Conservation (phyloP, 805 yeast species). For the Wickerhamiella occidentalis region DNA sequence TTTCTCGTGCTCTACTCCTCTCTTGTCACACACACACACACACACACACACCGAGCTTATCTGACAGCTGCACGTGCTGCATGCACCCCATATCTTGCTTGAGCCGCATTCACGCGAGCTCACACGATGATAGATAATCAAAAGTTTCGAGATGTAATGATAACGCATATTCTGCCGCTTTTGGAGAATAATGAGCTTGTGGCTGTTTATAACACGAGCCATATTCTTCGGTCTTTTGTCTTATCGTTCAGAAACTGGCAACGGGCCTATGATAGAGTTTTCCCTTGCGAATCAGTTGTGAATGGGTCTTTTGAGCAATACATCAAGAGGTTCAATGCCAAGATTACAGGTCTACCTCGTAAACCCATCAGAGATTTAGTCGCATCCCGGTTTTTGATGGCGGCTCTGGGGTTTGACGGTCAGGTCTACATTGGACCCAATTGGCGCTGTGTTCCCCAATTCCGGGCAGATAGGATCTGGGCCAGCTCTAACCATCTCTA, state of each 20-base stretch:
- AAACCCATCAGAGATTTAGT: neutral
- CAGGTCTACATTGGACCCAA: neutral
- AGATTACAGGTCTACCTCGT: neutral
- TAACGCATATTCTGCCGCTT: neutral
- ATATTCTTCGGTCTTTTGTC: neutral
- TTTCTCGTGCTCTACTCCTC: too few species aligned
- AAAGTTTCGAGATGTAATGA: neutral
- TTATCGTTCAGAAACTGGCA: constrained; percentile 1
- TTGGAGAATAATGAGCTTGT: neutral
- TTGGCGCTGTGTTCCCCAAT: neutral
- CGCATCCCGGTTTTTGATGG: constrained; percentile 8
- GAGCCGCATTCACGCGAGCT: neutral
- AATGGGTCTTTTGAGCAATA: neutral
- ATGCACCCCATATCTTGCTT: neutral
- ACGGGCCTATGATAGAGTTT: neutral
- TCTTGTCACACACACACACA: too few species aligned
- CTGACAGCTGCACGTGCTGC: neutral
- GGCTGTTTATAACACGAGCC: neutral
- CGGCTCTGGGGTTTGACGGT: neutral
- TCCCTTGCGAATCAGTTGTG: neutral
- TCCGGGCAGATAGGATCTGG: neutral
- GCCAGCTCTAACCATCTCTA: neutral
- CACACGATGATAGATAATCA: constrained; percentile 1
- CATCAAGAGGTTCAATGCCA: neutral
- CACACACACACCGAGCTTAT: too few species aligned